Evolutionary conservation across 345 rosid species (phyloP), one percentile per base, ranked within the genome.

Genomic region (Passiflora organensis): DNA sequence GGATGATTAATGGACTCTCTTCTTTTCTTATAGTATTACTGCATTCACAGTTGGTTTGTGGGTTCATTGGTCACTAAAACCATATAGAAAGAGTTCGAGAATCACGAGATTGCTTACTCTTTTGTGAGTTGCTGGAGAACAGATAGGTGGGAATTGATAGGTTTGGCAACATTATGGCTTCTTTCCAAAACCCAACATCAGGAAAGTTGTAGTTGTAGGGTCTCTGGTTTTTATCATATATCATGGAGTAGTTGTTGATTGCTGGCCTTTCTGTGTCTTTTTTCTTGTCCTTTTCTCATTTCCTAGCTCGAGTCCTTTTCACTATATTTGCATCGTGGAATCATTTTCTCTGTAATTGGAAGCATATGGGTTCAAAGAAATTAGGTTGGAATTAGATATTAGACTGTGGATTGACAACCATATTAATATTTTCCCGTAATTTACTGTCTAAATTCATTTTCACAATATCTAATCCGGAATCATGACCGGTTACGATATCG

Each of bases 141-240:
- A 24, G 28, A 59, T 13, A 32, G 24, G 20, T 16, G n/a, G 43
- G 24, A 23, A 12, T 18, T 13, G 59, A 23, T 24, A n/a, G 21
- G 15, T 55, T 42, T 55, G 37, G 46, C 60, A 32, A 12, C 49
- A 18, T 56, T 56, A 17, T 21, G 34, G 34, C 34, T 28, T 8
- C 8, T 54, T 13, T 43, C 28, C 15, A 13, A 28, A 49, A 38
- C 13, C 63, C 53, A 54, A 25, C 34, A 51, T 8, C 3, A 28
- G 34, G 8, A 28, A 8, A 28, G 34, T 28, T 8, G 34, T 28
- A 28, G 41, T 13, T 13, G 53, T 38, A 45, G 54, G 63, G 46
- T 32, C 46, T 48, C 14, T 8, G 15, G 2, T n/a, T n/a, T n/a
- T n/a, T n/a, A n/a, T n/a, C n/a, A n/a, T 5, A 8, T 34, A 22